phyloP scores from a whole-genome alignment of 2,329 filamentous ascomycete species.

The Penicillium sp. region DNA sequence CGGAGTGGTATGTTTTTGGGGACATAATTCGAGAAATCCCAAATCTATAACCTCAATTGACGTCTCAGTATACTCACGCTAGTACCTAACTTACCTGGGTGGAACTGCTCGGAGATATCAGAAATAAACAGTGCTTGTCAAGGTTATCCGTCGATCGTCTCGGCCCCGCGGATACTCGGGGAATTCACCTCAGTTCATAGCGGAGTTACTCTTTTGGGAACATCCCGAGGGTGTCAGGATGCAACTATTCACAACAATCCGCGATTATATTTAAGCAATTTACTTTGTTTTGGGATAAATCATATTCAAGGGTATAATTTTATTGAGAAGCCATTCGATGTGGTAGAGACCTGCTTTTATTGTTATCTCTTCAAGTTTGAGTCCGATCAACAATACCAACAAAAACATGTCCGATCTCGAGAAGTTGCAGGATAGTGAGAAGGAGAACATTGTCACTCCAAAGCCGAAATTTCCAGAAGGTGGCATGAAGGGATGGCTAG shows the following conservation, averaged over 20 bases:
- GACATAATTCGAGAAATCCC: too few species aligned
- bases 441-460: not conserved
- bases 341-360: too few species aligned
- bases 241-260: not conserved
- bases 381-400: not conserved
- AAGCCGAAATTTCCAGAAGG: conserved; percentile 29
- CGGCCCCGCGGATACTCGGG: not conserved
- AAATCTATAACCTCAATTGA: too few species aligned
- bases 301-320: too few species aligned
- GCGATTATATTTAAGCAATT: not conserved
- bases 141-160: not conserved
- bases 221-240: not conserved
- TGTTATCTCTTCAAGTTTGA: too few species aligned
- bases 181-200: not conserved
- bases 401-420: not conserved
- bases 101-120: too few species aligned
- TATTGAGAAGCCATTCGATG: too few species aligned
- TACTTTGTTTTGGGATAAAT: too few species aligned
- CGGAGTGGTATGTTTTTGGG: too few species aligned
- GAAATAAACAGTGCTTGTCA: too few species aligned
- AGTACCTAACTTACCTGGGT: too few species aligned
- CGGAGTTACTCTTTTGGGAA: not conserved
- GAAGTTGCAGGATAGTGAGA: not conserved
- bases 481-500: conserved; percentile 29
- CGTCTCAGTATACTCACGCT: too few species aligned